Conservation (phyloP, 768 basidiomycete genomes). For the Pleurotus citrinopileatus region DNA sequence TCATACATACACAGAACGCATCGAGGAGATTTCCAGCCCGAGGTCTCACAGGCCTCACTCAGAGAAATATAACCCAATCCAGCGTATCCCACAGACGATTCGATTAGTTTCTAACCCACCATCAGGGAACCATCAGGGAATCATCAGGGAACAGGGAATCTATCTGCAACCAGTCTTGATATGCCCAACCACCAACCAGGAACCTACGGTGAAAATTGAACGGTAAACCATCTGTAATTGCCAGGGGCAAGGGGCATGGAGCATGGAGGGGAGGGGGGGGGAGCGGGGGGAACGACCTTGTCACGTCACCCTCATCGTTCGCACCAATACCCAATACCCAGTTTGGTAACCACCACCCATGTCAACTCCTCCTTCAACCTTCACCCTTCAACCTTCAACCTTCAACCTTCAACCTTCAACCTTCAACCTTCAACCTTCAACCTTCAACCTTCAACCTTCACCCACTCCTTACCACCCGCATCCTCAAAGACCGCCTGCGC, state of each 20-base stretch:
- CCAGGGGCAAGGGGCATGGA: too few relatives aligned
- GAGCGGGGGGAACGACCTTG: too few relatives aligned
- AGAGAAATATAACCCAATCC: constrained; percentile 89
- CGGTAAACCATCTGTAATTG: constrained; percentile 11
- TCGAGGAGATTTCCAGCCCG: constrained; percentile 82
- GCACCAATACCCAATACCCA: constrained; percentile 71
- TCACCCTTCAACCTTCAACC: too few relatives aligned
- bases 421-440: too few relatives aligned
- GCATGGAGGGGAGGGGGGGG: too few relatives aligned
- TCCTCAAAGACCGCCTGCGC: too few relatives aligned
- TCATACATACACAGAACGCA: constrained; percentile 86
- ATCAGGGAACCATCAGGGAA: too few relatives aligned
- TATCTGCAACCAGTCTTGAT: constrained; percentile 68
- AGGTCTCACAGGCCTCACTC: constrained; percentile 55
- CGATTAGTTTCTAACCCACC: constrained; percentile 66
- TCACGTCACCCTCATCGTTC: constrained; percentile 66
- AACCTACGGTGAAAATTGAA: constrained; percentile 9
- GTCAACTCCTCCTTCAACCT: constrained; percentile 72
- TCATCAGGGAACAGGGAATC: too few relatives aligned
- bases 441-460: too few relatives aligned
- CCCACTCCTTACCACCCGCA: too few relatives aligned
- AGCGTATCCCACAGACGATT: constrained; percentile 86
- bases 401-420: too few relatives aligned
- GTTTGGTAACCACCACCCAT: constrained; percentile 83
- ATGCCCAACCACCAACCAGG: constrained; percentile 55